These are phyloP conservation scores for Aspergillus sp. DNA, from an alignment of 2,329 filamentous ascomycete species.

Conservation along the genomic window DNA sequence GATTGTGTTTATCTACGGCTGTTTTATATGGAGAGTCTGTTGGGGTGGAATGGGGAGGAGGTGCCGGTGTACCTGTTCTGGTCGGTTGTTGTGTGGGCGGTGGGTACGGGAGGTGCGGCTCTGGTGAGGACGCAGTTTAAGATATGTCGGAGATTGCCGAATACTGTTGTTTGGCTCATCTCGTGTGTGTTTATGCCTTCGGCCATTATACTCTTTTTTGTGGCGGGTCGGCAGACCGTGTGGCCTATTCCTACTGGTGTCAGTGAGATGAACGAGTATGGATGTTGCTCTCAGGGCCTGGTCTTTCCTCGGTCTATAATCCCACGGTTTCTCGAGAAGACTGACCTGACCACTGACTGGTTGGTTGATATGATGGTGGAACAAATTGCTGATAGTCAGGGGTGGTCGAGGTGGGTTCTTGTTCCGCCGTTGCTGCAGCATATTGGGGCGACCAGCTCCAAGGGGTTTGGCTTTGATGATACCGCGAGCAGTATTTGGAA, in stretches of 20 bases:
- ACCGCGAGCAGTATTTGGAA: constrained; percentile 16
- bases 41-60: constrained; percentile 45
- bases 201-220: constrained; percentile 38
- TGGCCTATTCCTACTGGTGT: constrained; percentile 36
- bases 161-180: constrained; percentile 22
- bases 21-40: constrained; percentile 45
- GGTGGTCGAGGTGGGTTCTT: constrained; percentile 12
- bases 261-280: constrained; percentile 40
- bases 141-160: constrained; percentile 13
- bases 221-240: constrained; percentile 41
- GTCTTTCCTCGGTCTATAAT: constrained; percentile 36
- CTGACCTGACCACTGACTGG: constrained; percentile 14
- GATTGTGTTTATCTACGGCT: constrained; percentile 44
- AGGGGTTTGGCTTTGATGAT: constrained; percentile 16
- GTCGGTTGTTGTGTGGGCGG: constrained; percentile 22
- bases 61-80: constrained; percentile 37
- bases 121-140: constrained; percentile 5
- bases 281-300: constrained; percentile 46
- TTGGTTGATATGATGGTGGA: constrained; percentile 19
- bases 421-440: constrained; percentile 17
- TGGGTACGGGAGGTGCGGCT: constrained; percentile 7
- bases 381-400: constrained; percentile 11
- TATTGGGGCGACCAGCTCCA: constrained; percentile 16
- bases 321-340: constrained; percentile 7
- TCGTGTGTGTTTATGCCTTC: constrained; percentile 27